phyloP scores from a whole-genome alignment of 371 early-diverging fungal species.

The Fennellomyces sp. region DNA sequence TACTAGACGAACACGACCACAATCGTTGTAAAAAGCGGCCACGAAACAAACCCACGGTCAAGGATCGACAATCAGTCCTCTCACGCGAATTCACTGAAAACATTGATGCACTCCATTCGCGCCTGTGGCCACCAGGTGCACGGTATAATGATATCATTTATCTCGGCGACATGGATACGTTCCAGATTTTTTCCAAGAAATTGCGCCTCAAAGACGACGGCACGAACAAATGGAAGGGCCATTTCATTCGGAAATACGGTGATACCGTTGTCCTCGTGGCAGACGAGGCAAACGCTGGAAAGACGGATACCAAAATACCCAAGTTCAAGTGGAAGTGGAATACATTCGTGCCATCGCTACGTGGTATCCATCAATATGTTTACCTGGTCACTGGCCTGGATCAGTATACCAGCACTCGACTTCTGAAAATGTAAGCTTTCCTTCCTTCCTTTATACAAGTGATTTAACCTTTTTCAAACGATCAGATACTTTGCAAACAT shows the following conservation, averaged over 20 bases:
- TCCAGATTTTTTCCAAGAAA: constrained; percentile 47
- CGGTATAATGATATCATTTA: constrained; percentile 39
- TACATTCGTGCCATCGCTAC: constrained; percentile 1
- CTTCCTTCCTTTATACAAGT: background rate
- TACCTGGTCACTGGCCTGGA: constrained; percentile 41
- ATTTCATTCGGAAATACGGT: constrained; percentile 41
- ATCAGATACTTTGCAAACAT: constrained; percentile 48
- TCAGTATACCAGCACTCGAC: constrained; percentile 38
- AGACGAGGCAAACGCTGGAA: constrained; percentile 16
- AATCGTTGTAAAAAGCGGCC: background rate
- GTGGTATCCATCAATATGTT: constrained; percentile 36
- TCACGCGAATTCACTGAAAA: constrained; percentile 3
- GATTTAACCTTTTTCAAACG: background rate
- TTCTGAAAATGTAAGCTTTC: constrained; percentile 39
- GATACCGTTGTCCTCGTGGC: constrained; percentile 41
- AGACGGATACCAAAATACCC: constrained; percentile 5
- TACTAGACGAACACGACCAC: constrained; percentile 1
- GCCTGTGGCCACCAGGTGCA: constrained; percentile 14
- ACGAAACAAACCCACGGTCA: background rate
- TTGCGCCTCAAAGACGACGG: constrained; percentile 28
- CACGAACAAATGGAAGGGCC: constrained; percentile 28
- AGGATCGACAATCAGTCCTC: background rate
- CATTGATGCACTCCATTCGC: constrained; percentile 15
- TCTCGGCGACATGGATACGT: constrained; percentile 44
- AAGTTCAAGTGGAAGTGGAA: constrained; percentile 4